Evolutionary conservation across 2,329 filamentous ascomycete genomes (phyloP).

Genomic region (Botrytis tulipae): DNA sequence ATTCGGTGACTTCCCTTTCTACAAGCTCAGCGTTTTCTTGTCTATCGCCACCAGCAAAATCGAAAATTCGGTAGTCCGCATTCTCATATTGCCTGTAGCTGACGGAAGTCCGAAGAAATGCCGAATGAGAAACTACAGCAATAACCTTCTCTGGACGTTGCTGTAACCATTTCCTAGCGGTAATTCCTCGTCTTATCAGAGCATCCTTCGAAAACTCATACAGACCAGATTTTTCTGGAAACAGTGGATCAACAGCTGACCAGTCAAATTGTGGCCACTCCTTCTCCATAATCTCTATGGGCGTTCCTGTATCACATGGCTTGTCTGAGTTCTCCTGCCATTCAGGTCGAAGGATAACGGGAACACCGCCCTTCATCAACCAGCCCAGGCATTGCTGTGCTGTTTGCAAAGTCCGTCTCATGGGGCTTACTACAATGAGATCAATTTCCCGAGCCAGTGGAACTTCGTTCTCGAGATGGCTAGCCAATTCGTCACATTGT

Average conservation of each 20-base stretch:
- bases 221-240: slow-evolving; percentile 35
- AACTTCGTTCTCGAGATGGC: slow-evolving; percentile 31
- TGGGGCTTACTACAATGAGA: slow-evolving; percentile 38
- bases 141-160: slow-evolving; percentile 38
- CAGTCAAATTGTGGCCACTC: slow-evolving; percentile 40
- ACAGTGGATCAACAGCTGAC: slow-evolving; percentile 36
- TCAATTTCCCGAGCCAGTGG: slow-evolving; percentile 36
- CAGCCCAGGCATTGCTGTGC: slow-evolving; percentile 36
- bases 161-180: slow-evolving; percentile 34
- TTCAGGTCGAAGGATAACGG: slow-evolving; percentile 34
- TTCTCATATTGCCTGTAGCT: slow-evolving; percentile 34
- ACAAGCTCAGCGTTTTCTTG: slow-evolving; percentile 30
- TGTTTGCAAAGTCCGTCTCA: slow-evolving; percentile 38
- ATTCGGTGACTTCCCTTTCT: slow-evolving; percentile 37
- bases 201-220: slow-evolving; percentile 34
- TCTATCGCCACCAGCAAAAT: slow-evolving; percentile 34
- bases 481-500: slow-evolving; percentile 33
- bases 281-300: slow-evolving; percentile 31
- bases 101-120: slow-evolving; percentile 35
- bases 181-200: slow-evolving; percentile 32
- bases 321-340: slow-evolving; percentile 39
- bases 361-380: slow-evolving; percentile 36
- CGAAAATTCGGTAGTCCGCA: slow-evolving; percentile 39
- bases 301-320: slow-evolving; percentile 37
- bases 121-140: slow-evolving; percentile 37